Conservation (phyloP, 2,329 filamentous ascomycete species). For the Neofusicoccum sp. region DNA sequence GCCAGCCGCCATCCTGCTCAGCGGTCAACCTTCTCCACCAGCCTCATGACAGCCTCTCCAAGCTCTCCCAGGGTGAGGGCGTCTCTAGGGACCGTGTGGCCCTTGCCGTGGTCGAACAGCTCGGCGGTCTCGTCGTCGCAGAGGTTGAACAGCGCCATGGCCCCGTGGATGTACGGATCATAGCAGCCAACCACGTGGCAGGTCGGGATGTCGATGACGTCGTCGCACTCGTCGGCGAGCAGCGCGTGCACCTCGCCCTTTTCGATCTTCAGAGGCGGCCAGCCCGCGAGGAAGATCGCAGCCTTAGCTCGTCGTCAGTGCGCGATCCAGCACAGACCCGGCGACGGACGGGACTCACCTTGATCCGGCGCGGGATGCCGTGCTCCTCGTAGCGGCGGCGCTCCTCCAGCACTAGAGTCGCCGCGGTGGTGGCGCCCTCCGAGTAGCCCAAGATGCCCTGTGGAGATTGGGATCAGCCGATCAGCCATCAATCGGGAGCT, state of each 20-base stretch:
- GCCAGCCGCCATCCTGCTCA: background rate
- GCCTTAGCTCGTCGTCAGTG: slow-evolving; percentile 40
- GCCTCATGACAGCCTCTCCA: slow-evolving; percentile 31
- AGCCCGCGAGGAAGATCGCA: slow-evolving; percentile 53
- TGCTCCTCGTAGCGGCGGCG: slow-evolving; percentile 38
- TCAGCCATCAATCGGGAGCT: background rate
- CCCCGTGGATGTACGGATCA: slow-evolving; percentile 64
- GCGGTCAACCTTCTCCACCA: slow-evolving; percentile 26
- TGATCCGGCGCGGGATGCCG: slow-evolving; percentile 31
- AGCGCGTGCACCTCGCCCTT: slow-evolving; percentile 33
- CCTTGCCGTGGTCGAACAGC: slow-evolving; percentile 68
- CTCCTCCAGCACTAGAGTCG: slow-evolving; percentile 56
- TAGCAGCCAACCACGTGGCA: slow-evolving; percentile 43
- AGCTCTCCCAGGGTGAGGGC: slow-evolving; percentile 36
- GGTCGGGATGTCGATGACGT: slow-evolving; percentile 45
- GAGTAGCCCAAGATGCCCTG: slow-evolving; percentile 63
- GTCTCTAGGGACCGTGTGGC: slow-evolving; percentile 59
- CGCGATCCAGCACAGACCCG: background rate
- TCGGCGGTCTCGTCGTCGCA: slow-evolving; percentile 62
- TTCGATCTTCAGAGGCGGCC: slow-evolving; percentile 42
- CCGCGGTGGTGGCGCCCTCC: slow-evolving; percentile 61
- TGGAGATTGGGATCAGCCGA: slow-evolving; percentile 38
- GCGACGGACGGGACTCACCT: background rate
- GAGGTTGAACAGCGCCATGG: slow-evolving; percentile 63
- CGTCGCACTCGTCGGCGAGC: slow-evolving; percentile 45